These are phyloP conservation scores for Xylaria hypoxylon DNA, from an alignment of 2,329 filamentous ascomycete genomes.

Conservation along the genomic window DNA sequence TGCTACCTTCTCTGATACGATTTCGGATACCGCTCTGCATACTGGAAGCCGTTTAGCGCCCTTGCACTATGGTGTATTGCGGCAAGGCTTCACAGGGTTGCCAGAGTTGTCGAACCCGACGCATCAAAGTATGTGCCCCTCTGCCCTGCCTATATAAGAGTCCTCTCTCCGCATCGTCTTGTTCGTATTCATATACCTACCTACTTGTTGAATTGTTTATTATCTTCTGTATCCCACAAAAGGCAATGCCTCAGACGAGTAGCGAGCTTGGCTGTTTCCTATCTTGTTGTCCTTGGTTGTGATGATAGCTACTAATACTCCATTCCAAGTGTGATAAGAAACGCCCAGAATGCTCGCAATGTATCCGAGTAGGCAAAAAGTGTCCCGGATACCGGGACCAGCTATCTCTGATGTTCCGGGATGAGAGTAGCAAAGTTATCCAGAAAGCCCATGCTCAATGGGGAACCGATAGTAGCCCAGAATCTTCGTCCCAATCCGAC, in stretches of 20 bases:
- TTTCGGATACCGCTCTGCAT: constrained; percentile 40
- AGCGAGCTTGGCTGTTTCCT: neutral
- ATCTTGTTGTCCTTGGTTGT: neutral
- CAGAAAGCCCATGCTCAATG: constrained; percentile 67
- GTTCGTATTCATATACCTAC: neutral
- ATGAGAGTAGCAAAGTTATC: constrained; percentile 72
- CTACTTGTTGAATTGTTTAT: neutral
- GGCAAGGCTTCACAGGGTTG: constrained; percentile 68
- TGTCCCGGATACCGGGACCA: constrained; percentile 75
- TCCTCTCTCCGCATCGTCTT: neutral
- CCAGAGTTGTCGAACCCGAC: constrained; percentile 64
- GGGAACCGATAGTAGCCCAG: constrained; percentile 52
- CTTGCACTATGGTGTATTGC: constrained; percentile 64
- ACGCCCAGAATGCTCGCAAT: constrained; percentile 71
- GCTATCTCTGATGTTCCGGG: constrained; percentile 73
- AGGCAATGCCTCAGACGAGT: neutral
- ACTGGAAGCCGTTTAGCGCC: constrained; percentile 39
- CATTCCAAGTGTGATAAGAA: constrained; percentile 68
- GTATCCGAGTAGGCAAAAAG: constrained; percentile 67
- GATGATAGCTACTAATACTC: constrained; percentile 26
- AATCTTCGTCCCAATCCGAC: constrained; percentile 38
- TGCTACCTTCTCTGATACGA: constrained; percentile 41
- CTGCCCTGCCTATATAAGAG: constrained; percentile 17
- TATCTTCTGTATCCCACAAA: neutral
- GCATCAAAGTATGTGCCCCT: constrained; percentile 61